Percentiles rank a stretch among this genome's conserved stretches.
Conservation (phyloP, 1,139 yeast species). For the Debaryomyces singareniensis region DNA sequence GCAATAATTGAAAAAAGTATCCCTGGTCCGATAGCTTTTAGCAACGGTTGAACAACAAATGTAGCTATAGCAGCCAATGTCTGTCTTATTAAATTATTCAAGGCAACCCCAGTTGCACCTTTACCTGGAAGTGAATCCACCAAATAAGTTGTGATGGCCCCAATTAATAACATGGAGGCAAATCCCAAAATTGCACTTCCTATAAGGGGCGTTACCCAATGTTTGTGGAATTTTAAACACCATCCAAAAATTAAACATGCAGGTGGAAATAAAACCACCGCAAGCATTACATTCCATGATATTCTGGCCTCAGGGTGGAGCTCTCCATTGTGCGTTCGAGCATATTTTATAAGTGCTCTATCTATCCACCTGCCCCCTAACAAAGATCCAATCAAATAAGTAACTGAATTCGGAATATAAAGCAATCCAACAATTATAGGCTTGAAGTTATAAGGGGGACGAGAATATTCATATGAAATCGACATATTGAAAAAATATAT, state of each 20-base stretch:
- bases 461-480: constrained; percentile 55
- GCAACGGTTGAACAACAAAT: constrained; percentile 65
- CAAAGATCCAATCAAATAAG: constrained; percentile 67
- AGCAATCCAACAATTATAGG: constrained; percentile 65
- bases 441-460: constrained; percentile 63
- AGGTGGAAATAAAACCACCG: constrained; percentile 56
- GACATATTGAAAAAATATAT: constrained; percentile 74
- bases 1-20: constrained; percentile 62
- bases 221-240: constrained; percentile 59
- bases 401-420: constrained; percentile 78
- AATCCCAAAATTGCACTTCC: constrained; percentile 81
- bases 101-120: constrained; percentile 86
- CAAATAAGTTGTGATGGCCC: constrained; percentile 72
- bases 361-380: constrained; percentile 82
- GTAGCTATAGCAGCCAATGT: constrained; percentile 71
- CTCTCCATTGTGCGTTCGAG: constrained; percentile 53
- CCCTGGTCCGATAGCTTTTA: constrained; percentile 62
- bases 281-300: constrained; percentile 66
- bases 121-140: constrained; percentile 84
- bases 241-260: constrained; percentile 76
- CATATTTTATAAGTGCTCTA: constrained; percentile 47
- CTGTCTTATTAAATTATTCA: constrained; percentile 71
- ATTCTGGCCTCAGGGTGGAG: constrained; percentile 73
- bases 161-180: constrained; percentile 79
- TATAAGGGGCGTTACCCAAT: constrained; percentile 71